These are phyloP conservation scores for Tetrahymena malaccensis DNA, from an alignment of 73 alveolate genomes.

Conservation along the genomic window DNA sequence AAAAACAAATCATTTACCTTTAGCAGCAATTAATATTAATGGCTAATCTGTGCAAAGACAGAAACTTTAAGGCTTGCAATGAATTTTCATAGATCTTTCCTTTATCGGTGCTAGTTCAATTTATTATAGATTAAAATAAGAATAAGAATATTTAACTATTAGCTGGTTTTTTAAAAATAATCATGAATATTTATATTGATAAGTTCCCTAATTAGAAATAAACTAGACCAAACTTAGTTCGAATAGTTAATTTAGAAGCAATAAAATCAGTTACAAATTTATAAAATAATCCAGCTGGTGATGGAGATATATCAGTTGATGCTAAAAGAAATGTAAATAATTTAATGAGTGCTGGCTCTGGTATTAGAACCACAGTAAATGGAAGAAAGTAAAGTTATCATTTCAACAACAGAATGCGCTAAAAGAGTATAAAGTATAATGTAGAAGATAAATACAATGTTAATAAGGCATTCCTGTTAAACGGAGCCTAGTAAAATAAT, in stretches of 20 bases:
- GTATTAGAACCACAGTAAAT: neutral
- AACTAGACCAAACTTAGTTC: conserved; percentile 31
- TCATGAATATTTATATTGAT: conserved; percentile 15
- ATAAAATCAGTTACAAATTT: neutral
- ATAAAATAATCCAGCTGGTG: neutral
- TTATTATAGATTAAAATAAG: neutral
- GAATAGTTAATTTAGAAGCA: conserved; percentile 11
- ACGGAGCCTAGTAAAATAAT: neutral
- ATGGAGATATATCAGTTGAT: conserved; percentile 2
- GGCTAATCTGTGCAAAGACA: conserved; percentile 29
- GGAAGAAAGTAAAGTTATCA: neutral
- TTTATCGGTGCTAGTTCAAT: neutral
- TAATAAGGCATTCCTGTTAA: neutral
- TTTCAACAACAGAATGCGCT: neutral
- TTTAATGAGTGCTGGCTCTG: neutral
- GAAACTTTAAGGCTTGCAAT: conserved; percentile 20
- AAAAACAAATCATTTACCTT: neutral
- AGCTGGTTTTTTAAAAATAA: conserved; percentile 25
- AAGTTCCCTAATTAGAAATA: conserved; percentile 17
- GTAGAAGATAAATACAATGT: neutral
- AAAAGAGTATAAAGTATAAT: neutral
- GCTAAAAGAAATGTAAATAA: neutral
- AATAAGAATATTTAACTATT: neutral
- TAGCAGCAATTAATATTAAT: conserved; percentile 2
- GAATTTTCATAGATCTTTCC: neutral